Base-by-base conservation (phyloP, 2,329 filamentous ascomycete genomes). In the Clarireedia paspali region DNA sequence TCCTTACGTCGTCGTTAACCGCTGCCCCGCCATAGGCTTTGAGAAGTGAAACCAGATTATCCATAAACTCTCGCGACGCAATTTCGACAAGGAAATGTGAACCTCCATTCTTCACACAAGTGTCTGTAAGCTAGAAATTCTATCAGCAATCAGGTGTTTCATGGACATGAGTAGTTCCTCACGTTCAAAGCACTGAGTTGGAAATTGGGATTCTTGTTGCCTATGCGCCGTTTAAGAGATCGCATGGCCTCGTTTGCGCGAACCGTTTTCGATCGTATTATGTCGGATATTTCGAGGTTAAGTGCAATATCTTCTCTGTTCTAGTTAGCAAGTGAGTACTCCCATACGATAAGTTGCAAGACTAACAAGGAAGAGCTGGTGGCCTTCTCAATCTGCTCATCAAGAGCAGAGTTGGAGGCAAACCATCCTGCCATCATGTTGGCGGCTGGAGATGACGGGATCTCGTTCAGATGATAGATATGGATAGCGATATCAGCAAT, bases 211-310 rank as follows among this genome's bases (percentile, higher is more conserved):
- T 99, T 99, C 78, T 91, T 95, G 78, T 96, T 91, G 73, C 89
- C 91, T 77, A 99, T 91, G 71, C 94, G 86, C 70, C 84, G 84
- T 76, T 96, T 97, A 67, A 99, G 77, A 45, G 90, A 92, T 71
- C 91, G 89, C 94, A 99, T 99, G 60, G 94, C 94, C 73, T 99
- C 94, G 73, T 92, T 96, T 53, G 94, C 92, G 71, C 91, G 91
- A 50, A 99, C 92, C 17, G 91, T 95, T 77, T 97, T 97, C 68
- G 91, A 97, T 66, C 94, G 84, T 72, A 99, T 96, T 65, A 95
- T 79, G 75, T 99, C 94, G 71, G 92, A 96, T 66, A 99, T 97
- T 74, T 99, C 94, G 68, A 99, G 85, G 71, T 97, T 97, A 64
- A 96, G 83, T 42, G 94, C 88, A 71, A 99, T 97, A 69, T 99